Evolutionary conservation across 495 filamentous ascomycete genomes (phyloP).

Genomic region (Podospora pseudopauciseta): DNA sequence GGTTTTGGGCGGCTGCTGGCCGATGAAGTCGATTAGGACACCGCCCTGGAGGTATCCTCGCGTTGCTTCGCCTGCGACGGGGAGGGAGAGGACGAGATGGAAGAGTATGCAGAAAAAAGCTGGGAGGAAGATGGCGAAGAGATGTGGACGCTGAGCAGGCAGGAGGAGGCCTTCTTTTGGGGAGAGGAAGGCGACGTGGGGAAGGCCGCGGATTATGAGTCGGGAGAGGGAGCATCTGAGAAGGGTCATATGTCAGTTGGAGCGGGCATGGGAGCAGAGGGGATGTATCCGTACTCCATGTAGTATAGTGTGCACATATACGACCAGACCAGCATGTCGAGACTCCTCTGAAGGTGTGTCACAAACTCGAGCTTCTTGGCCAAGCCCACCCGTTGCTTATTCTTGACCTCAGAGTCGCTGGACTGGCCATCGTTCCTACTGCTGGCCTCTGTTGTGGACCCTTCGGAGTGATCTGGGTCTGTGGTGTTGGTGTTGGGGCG

Average conservation of each 20-base stretch:
- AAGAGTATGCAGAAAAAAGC: conserved; percentile 70
- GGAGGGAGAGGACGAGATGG: conserved; percentile 60
- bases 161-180: conserved; percentile 63
- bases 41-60: conserved; percentile 83
- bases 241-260: conserved; percentile 3
- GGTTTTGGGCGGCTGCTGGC: conserved; percentile 71
- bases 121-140: conserved; percentile 65
- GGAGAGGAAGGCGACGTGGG: conserved; percentile 73
- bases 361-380: conserved; percentile 62
- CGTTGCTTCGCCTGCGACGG: conserved; percentile 68
- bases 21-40: conserved; percentile 79
- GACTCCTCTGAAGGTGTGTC: conserved; percentile 62
- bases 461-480: conserved; percentile 12
- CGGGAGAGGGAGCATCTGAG: conserved; percentile 73
- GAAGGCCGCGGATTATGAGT: conserved; percentile 63
- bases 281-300: conserved; percentile 71
- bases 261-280: background rate
- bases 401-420: conserved; percentile 5
- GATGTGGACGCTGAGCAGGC: conserved; percentile 63
- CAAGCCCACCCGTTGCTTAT: conserved; percentile 39
- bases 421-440: conserved; percentile 9
- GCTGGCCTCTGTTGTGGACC: conserved; percentile 20
- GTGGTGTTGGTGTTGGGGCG: conserved; percentile 29
- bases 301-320: conserved; percentile 82
- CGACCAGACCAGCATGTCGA: conserved; percentile 79